phyloP scores from a whole-genome alignment of 148 eudicot species.

The Rhododendron molle region DNA sequence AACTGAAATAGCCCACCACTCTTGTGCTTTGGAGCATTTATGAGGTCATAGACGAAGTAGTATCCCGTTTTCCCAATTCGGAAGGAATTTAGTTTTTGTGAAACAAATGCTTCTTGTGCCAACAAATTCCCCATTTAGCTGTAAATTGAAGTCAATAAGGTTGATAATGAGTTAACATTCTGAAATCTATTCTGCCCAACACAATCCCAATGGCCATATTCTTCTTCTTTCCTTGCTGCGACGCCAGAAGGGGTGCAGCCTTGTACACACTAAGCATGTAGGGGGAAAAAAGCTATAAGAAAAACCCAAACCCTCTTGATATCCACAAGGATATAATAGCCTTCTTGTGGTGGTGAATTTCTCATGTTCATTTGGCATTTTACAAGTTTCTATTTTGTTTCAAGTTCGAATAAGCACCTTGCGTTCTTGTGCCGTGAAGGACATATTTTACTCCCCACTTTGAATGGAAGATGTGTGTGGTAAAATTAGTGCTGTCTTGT shows the following conservation, averaged over 20 bases:
- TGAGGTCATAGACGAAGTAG: background rate
- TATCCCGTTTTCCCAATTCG: background rate
- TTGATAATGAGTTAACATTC: background rate
- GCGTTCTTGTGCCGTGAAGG: background rate
- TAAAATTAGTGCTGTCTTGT: background rate
- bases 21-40: background rate
- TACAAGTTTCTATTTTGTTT: background rate
- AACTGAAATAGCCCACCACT: background rate
- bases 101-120: background rate
- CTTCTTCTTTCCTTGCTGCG: background rate
- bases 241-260: background rate
- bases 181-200: background rate
- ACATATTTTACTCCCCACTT: background rate
- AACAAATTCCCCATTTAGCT: background rate
- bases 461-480: background rate
- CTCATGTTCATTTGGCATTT: background rate
- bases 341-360: background rate
- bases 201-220: background rate
- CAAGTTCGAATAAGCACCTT: background rate
- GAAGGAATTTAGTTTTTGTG: background rate
- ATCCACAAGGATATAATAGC: background rate
- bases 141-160: background rate
- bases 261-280: background rate
- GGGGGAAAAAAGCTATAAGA: background rate
- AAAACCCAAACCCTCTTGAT: background rate